Base-by-base conservation (phyloP, 1,284 basidiomycete genomes). In the Volvariella volvacea region DNA sequence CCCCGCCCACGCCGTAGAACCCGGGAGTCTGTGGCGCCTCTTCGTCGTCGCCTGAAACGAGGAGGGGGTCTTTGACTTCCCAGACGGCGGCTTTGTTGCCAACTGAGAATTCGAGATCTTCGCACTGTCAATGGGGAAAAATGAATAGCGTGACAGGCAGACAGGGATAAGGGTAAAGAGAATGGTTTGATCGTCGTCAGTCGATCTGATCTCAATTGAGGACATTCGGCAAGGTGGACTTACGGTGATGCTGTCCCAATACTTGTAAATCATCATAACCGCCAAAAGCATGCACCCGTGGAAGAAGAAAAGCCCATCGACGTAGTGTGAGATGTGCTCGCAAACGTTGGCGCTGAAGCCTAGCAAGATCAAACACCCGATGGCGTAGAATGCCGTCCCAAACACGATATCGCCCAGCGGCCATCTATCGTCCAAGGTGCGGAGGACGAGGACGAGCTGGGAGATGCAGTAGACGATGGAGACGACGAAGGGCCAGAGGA, bases 221-320 rank as follows among this genome's bases (percentile, higher is more conserved):
- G n/a, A n/a, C 7, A 19, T 22, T 9, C 19, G 31, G 20, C 4
- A n/a, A n/a, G n/a, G n/a, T n/a, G n/a, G n/a, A 62, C 81, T 53
- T 55, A 86, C 93, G 46, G 95, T 98, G 63, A 99, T 97, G 54
- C 85, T 88, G 63, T 98, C 94, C 92, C 93, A 98, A 66, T 94
- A 94, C 65, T 98, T 98, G 80, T 99, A 99, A 38, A 98, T 88
- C 95, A 99, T 99, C 95, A 99, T 99, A 43, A 99, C 93, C 55
- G 88, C 87, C 33, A 99, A 74, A 41, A 99, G 79, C 69, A 93
- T 88, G 69, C 93, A 98, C 22, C 98, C 76, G 25, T 88, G 85
- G 68, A 92, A 94, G 78, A 99, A 96, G 78, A 97, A 97, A 16
- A 95, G 72, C 1, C 93, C 92, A 57, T 95, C 92, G 58, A 97